Conservation (phyloP, 2,329 filamentous ascomycete genomes). For the Paramyrothecium sp. region DNA sequence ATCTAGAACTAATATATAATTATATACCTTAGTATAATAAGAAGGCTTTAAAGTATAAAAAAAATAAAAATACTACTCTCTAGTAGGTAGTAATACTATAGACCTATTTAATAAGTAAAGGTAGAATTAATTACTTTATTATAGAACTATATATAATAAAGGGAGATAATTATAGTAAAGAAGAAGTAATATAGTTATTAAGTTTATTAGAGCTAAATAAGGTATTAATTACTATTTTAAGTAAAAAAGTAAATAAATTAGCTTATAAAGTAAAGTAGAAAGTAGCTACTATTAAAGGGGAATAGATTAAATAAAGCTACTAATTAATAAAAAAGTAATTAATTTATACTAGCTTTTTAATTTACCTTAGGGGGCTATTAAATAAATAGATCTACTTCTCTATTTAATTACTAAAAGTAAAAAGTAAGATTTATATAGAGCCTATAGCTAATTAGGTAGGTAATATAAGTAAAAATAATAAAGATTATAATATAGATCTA, state of each 20-base stretch:
- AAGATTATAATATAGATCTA: too few relatives aligned
- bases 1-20: not conserved
- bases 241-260: not conserved
- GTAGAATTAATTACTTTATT: not conserved
- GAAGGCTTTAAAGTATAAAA: not conserved
- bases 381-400: not conserved
- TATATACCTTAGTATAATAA: not conserved
- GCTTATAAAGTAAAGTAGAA: not conserved
- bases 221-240: too few relatives aligned
- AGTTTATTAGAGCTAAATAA: too few relatives aligned
- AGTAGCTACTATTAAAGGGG: not conserved
- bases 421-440: not conserved
- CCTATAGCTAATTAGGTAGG: not conserved
- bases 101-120: not conserved
- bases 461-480: too few relatives aligned
- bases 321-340: not conserved
- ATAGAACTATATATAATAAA: not conserved
- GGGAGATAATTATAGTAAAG: too few relatives aligned
- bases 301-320: not conserved
- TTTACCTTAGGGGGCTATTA: not conserved
- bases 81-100: not conserved
- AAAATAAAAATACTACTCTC: not conserved
- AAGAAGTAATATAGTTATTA: too few relatives aligned
- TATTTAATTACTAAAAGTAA: too few relatives aligned
- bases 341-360: not conserved